Percentiles rank a stretch among this genome's conserved stretches.
Conservation (phyloP, 306 rosid genomes). For the Alnus glutinosa region DNA sequence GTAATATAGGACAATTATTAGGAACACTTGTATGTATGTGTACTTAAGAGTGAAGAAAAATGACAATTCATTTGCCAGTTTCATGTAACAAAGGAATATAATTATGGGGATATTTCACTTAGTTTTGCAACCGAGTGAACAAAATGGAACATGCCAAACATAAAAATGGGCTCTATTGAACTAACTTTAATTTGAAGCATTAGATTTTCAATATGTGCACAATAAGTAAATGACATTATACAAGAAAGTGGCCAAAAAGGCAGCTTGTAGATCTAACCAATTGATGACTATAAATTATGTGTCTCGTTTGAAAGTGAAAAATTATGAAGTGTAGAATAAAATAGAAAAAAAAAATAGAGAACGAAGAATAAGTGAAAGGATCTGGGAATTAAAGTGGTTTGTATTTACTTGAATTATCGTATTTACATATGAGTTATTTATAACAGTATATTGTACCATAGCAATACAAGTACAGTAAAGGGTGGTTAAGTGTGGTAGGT, state of each 20-base stretch:
- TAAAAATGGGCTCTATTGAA: background rate
- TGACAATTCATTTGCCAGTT: background rate
- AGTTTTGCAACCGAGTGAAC: background rate
- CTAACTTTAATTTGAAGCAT: background rate
- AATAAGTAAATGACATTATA: background rate
- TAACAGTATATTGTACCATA: too few species aligned
- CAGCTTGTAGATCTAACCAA: background rate
- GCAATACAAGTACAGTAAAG: too few species aligned
- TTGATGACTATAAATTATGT: background rate
- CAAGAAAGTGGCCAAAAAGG: background rate
- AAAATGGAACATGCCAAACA: background rate
- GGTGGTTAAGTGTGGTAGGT: too few species aligned
- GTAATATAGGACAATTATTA: background rate
- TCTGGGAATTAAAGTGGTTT: too few species aligned
- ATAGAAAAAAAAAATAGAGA: too few species aligned
- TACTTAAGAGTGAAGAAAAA: background rate
- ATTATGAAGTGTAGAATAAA: too few species aligned
- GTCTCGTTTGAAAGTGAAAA: too few species aligned
- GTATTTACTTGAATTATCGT: too few species aligned
- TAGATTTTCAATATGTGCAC: background rate
- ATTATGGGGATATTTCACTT: background rate
- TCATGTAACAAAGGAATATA: background rate
- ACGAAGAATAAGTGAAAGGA: too few species aligned
- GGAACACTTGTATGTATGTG: background rate
- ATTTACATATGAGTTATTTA: too few species aligned